Conservation (phyloP, 208 protist species). For the Crithidia brevicula region DNA sequence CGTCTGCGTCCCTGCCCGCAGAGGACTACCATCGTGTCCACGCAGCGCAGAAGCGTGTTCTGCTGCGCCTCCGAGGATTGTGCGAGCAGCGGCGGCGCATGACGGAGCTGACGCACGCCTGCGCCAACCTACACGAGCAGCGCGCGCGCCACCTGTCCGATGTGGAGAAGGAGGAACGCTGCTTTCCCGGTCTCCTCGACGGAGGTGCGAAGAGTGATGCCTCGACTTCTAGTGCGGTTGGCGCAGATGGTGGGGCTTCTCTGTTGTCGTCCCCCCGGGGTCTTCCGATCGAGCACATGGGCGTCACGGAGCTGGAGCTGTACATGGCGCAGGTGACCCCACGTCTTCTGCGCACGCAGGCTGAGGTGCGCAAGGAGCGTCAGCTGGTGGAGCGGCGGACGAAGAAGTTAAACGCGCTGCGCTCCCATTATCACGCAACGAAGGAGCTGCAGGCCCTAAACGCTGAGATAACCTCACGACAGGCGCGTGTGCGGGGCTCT, state of each 20-base stretch:
- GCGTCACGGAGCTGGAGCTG: conserved; percentile 71
- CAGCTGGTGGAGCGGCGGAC: conserved; percentile 45
- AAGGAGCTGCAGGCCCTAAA: conserved; percentile 37
- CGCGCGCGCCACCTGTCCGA: conserved; percentile 45
- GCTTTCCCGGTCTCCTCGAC: conserved; percentile 39
- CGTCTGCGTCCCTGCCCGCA: conserved; percentile 11
- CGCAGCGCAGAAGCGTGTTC: conserved; percentile 50
- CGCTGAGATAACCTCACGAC: conserved; percentile 13
- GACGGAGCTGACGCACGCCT: conserved; percentile 51
- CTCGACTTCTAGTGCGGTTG: not conserved
- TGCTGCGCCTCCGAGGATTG: conserved; percentile 51
- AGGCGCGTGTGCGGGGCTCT: not conserved
- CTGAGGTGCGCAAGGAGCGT: conserved; percentile 57
- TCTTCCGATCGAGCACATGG: conserved; percentile 55
- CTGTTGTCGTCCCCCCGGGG: not conserved
- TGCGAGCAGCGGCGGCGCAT: conserved; percentile 45
- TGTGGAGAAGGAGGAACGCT: conserved; percentile 52
- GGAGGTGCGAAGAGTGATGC: not conserved
- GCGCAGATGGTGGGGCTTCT: not conserved
- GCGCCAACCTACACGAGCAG: conserved; percentile 66
- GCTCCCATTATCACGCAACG: conserved; percentile 38
- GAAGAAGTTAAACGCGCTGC: conserved; percentile 43
- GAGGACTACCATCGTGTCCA: conserved; percentile 33
- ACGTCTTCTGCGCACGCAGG: conserved; percentile 46
- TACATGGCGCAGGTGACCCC: conserved; percentile 69